Percentiles rank a stretch among this genome's conserved stretches.
Evolutionary conservation across 2,329 filamentous ascomycete species (phyloP).

Genomic region (Trichophyton verrucosum): DNA sequence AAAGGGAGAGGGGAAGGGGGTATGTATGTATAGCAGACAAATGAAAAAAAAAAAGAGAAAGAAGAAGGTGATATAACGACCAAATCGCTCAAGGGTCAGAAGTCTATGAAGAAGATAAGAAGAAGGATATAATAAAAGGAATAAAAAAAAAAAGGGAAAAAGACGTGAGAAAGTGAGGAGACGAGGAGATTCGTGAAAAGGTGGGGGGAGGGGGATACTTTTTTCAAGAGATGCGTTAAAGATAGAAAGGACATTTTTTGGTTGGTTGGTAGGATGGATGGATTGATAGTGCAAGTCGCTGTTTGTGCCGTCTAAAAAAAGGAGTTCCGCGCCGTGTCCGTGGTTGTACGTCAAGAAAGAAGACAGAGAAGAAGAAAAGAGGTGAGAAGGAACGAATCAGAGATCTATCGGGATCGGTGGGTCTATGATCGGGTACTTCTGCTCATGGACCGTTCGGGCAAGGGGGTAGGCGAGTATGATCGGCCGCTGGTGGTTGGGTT

Average conservation of each 20-base stretch:
- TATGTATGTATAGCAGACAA: neutral
- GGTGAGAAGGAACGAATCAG: too few relatives aligned
- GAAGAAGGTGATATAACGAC: neutral
- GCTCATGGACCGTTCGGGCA: slow-evolving; percentile 34
- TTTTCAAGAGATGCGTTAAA: neutral
- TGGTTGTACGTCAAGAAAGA: neutral
- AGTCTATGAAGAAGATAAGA: slow-evolving; percentile 7
- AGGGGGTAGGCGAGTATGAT: slow-evolving; percentile 31
- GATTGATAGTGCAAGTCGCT: neutral
- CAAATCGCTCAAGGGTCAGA: slow-evolving; percentile 9
- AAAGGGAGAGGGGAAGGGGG: neutral
- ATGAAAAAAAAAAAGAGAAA: neutral
- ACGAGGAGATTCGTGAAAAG: neutral
- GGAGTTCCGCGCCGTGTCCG: neutral
- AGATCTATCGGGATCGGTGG: slow-evolving; percentile 17
- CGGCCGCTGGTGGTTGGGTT: slow-evolving; percentile 24
- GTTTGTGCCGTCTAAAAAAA: neutral
- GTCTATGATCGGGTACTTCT: slow-evolving; percentile 30
- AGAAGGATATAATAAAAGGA: slow-evolving; percentile 1
- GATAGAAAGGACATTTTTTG: neutral
- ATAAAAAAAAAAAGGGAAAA: neutral
- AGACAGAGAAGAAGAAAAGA: neutral
- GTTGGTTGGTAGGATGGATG: neutral
- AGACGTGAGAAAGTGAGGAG: neutral
- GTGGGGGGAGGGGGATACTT: neutral